Evolutionary conservation across 768 basidiomycete species (phyloP).

Genomic region (Baorangia bicolor): DNA sequence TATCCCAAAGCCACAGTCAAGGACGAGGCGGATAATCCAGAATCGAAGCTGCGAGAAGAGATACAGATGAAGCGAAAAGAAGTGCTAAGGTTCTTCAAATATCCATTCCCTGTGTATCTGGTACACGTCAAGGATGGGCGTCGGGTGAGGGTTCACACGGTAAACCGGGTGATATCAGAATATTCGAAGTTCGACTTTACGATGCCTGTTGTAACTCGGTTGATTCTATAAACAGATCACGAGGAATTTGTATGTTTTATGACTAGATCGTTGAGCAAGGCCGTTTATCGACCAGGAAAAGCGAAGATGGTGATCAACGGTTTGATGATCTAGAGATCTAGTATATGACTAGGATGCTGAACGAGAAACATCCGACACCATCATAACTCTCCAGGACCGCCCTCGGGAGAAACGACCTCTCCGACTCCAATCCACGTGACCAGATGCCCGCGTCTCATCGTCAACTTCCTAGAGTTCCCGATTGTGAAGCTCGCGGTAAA

Average conservation of each 20-base stretch:
- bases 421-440: no score
- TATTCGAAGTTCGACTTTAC: constrained; percentile 19
- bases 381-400: no score
- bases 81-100: constrained; percentile 17
- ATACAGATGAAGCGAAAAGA: constrained; percentile 18
- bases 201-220: constrained; percentile 16
- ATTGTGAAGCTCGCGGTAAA: no score
- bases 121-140: constrained; percentile 12
- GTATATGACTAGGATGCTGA: no score
- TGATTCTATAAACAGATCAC: constrained; percentile 7
- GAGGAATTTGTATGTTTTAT: background rate
- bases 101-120: constrained; percentile 17
- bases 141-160: constrained; percentile 20
- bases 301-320: no score
- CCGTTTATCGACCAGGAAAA: no score
- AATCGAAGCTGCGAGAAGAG: constrained; percentile 8
- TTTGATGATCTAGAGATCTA: no score
- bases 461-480: no score
- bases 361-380: no score
- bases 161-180: constrained; percentile 3
- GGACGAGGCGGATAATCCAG: background rate
- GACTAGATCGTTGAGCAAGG: no score
- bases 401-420: no score
- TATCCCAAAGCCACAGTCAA: background rate
- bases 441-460: no score